These are phyloP conservation scores for Tanacetum coccineum DNA, from an alignment of 129 eudicot genomes.

Conservation along the genomic window DNA sequence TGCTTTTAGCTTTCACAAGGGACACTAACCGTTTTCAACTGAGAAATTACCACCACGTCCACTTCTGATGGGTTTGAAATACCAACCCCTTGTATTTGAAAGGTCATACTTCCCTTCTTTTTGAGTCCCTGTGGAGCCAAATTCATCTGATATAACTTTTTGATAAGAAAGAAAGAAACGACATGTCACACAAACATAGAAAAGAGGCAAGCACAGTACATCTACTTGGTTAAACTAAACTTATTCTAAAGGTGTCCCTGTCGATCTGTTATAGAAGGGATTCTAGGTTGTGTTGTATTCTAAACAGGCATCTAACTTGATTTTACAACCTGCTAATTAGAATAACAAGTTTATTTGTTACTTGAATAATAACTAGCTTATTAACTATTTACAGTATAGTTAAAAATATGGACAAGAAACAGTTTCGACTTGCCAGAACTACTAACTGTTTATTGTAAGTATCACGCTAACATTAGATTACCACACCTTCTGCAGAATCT, in stretches of 20 bases:
- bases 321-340: no score
- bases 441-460: no score
- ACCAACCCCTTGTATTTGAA: conserved; percentile 42
- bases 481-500: conserved; percentile 61
- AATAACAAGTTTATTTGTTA: no score
- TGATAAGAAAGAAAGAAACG: background rate
- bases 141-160: background rate
- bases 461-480: conserved; percentile 7
- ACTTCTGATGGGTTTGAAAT: conserved; percentile 42
- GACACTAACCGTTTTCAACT: conserved; percentile 65
- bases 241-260: background rate
- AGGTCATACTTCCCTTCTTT: conserved; percentile 48
- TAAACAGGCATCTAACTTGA: no score
- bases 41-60: conserved; percentile 55
- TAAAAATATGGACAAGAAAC: background rate
- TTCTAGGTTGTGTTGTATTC: no score
- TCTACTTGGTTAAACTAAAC: background rate
- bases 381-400: background rate
- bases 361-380: background rate
- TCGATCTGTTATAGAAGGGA: no score
- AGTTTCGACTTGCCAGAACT: background rate
- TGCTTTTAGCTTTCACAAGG: background rate
- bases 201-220: background rate
- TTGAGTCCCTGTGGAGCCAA: conserved; percentile 33
- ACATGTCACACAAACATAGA: background rate